A percentile compares a stretch with the other conserved stretches of the same genome.
Evolutionary conservation across 352 stramenopile species (phyloP).

Genomic region (Phytopythium sindhum): DNA sequence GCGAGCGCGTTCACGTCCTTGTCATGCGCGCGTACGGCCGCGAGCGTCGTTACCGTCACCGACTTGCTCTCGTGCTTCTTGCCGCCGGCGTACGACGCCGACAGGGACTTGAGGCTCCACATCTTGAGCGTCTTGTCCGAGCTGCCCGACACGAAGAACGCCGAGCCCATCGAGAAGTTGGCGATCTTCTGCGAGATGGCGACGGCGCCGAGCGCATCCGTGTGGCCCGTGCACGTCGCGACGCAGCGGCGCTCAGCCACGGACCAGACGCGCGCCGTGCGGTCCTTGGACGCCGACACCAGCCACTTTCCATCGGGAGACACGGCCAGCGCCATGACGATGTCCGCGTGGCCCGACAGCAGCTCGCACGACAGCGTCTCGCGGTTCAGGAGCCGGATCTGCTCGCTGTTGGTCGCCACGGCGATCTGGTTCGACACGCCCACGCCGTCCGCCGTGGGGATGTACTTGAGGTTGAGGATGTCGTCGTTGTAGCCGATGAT

Average conservation of each 20-base stretch:
- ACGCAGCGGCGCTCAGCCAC: slow-evolving; percentile 73
- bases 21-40: slow-evolving; percentile 85
- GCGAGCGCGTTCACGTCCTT: slow-evolving; percentile 97
- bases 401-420: slow-evolving; percentile 95
- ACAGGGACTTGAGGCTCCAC: slow-evolving; percentile 90
- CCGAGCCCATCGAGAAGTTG: slow-evolving; percentile 69
- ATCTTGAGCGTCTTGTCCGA: slow-evolving; percentile 98
- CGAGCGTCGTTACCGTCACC: slow-evolving; percentile 53
- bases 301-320: slow-evolving; percentile 87
- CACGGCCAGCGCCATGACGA: slow-evolving; percentile 95
- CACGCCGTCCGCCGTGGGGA: slow-evolving; percentile 65
- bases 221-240: slow-evolving; percentile 91
- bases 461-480: slow-evolving; percentile 96
- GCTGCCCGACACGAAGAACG: slow-evolving; percentile 96
- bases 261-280: slow-evolving; percentile 91
- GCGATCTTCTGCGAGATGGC: slow-evolving; percentile 88
- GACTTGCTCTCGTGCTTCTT: slow-evolving; percentile 29
- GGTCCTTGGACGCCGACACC: slow-evolving; percentile 94
- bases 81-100: slow-evolving; percentile 34
- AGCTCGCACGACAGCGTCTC: slow-evolving; percentile 91
- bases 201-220: slow-evolving; percentile 92
- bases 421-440: slow-evolving; percentile 73
- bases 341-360: slow-evolving; percentile 96
- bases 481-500: slow-evolving; percentile 97
- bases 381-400: slow-evolving; percentile 94